Evolutionary conservation across 345 rosid genomes (phyloP).

Genomic region (Hibiscus mutabilis): DNA sequence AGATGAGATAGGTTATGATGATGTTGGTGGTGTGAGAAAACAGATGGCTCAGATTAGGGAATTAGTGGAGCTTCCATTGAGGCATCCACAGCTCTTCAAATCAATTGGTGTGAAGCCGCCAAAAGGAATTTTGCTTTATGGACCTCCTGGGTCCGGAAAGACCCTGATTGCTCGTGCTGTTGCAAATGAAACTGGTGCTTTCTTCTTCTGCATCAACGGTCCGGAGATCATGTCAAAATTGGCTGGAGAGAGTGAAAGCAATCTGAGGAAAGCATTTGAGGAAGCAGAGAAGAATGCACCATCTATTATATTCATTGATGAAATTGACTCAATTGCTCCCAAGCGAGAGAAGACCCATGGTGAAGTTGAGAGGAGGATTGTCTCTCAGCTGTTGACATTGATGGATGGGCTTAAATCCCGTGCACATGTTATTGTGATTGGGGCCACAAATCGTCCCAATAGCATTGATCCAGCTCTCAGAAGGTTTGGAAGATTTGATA

Average conservation of each 20-base stretch:
- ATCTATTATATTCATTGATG: constrained; percentile 87
- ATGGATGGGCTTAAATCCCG: constrained; percentile 95
- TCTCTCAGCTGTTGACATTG: constrained; percentile 85
- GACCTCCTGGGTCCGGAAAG: constrained; percentile 85
- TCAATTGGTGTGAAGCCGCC: constrained; percentile 99
- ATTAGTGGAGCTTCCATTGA: constrained; percentile 82
- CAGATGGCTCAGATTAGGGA: constrained; percentile 99
- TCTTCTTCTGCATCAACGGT: constrained; percentile 92
- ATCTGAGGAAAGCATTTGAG: constrained; percentile 94
- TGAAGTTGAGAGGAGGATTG: constrained; percentile 95
- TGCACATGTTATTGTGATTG: constrained; percentile 84
- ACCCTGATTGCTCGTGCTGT: constrained; percentile 94
- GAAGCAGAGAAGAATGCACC: constrained; percentile 98
- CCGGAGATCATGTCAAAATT: constrained; percentile 94
- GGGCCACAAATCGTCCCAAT: constrained; percentile 95
- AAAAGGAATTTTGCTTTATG: constrained; percentile 81
- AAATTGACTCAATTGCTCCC: constrained; percentile 93
- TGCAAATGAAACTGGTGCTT: constrained; percentile 94
- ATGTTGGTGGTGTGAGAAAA: constrained; percentile 98
- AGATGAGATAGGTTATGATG: constrained; percentile 93
- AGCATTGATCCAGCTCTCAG: constrained; percentile 92
- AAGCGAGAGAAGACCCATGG: constrained; percentile 95
- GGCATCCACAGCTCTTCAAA: constrained; percentile 93
- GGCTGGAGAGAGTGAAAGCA: constrained; percentile 99
- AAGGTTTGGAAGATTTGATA: constrained; percentile 90